Base-by-base conservation (phyloP, 2,329 filamentous ascomycete genomes). In the Fusarium neocosmosporiellum region DNA sequence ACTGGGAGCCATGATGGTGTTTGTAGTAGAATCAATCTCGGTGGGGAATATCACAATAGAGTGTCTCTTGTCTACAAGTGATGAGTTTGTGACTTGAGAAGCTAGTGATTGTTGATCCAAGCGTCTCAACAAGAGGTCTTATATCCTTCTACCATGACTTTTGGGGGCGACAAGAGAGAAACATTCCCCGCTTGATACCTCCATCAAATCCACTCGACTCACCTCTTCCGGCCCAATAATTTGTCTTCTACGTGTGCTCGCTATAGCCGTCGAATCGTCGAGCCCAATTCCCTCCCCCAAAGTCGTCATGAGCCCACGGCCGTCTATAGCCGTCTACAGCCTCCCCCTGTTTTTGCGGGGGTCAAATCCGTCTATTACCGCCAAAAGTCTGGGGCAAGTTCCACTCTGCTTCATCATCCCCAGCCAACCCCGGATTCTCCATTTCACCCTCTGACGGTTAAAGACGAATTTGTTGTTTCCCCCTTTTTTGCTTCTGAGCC, bases 241-340 rank as follows among this genome's bases (percentile, higher is more conserved):
- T 37, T 18, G 2, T 20, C 1, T 29, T 11, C 5, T 5, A 55
- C 53, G 5, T 14, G 27, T 55, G 3, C 20, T n/a, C 9, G 1
- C 20, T 16, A 18, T 18, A 57, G 31, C 33, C 20, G 6, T 37
- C 20, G 10, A 36, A 29, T 37, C 16, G 16, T 57, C 9, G 6
- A 29, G 5, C 7, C 18, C 33, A 31, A 39, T 62, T 22, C 22
- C 29, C 34, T 33, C 46, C 46, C 24, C 46, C 46, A 50, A 50
- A 29, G 24, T 27, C 24, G 27, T n/a, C 46, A 50, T 29, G 24
- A 29, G 3, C 43, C 10, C 46, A 50, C 10, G 16, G 14, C 66
- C 63, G 65, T 69, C 66, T 66, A 63, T 37, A 63, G 31, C 66
- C 66, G 58, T 69, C 66, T 66, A 66, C 57, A 63, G 53, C 43